Evolutionary conservation across 1,139 yeast genomes (phyloP).

Genomic region (Pichia terricola): DNA sequence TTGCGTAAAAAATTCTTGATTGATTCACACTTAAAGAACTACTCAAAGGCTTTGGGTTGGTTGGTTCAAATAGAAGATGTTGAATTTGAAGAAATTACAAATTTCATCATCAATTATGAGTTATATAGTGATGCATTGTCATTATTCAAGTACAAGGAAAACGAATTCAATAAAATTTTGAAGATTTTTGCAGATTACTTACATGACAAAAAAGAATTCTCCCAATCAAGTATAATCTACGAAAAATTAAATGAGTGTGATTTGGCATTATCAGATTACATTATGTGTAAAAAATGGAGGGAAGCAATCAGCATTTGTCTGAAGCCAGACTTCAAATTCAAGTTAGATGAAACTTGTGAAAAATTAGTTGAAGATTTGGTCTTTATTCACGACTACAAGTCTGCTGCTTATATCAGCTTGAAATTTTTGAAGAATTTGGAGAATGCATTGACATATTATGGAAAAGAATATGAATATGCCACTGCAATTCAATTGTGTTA

Average conservation of each 20-base stretch:
- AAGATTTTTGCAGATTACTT: constrained; percentile 54
- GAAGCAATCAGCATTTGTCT: constrained; percentile 65
- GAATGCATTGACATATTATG: constrained; percentile 56
- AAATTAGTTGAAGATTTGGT: constrained; percentile 49
- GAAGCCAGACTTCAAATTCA: constrained; percentile 28
- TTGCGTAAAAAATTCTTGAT: constrained; percentile 65
- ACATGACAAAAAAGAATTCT: constrained; percentile 43
- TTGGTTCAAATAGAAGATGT: constrained; percentile 37
- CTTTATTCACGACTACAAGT: constrained; percentile 66
- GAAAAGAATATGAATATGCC: constrained; percentile 68
- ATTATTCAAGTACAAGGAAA: constrained; percentile 49
- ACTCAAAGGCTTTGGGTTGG: constrained; percentile 59
- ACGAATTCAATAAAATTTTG: constrained; percentile 47
- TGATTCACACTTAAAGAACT: constrained; percentile 66
- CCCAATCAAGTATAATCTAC: constrained; percentile 69
- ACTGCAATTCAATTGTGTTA: constrained; percentile 64
- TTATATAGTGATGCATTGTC: constrained; percentile 62
- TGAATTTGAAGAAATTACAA: constrained; percentile 48
- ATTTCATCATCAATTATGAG: constrained; percentile 65
- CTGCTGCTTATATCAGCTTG: constrained; percentile 74
- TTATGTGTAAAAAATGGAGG: constrained; percentile 69
- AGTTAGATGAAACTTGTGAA: constrained; percentile 39
- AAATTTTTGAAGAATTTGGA: constrained; percentile 51
- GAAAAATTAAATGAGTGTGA: constrained; percentile 54
- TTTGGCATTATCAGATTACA: constrained; percentile 62